Evolutionary conservation across 2,329 filamentous ascomycete genomes (phyloP).

Genomic region (Periconia digitata): DNA sequence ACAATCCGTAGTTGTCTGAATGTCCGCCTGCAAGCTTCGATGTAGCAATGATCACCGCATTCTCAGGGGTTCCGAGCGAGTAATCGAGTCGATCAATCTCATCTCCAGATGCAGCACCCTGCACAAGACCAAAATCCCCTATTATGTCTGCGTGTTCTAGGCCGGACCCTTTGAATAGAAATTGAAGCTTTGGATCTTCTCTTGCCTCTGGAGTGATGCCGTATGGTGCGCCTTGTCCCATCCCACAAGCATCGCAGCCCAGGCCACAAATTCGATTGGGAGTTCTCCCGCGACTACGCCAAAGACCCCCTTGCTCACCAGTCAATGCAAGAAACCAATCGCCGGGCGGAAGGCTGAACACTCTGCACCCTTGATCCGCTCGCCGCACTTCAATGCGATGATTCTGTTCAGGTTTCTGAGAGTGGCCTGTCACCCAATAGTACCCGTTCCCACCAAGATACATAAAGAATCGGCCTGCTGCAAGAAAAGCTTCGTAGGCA

Average conservation of each 20-base stretch:
- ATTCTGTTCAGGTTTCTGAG: slow-evolving; percentile 17
- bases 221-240: slow-evolving; percentile 30
- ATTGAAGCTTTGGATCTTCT: slow-evolving; percentile 12
- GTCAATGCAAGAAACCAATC: slow-evolving; percentile 32
- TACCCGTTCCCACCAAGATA: slow-evolving; percentile 45
- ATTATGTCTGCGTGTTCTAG: slow-evolving; percentile 12
- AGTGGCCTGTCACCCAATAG: slow-evolving; percentile 32
- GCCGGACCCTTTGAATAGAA: slow-evolving; percentile 16
- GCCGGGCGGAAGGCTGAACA: slow-evolving; percentile 24
- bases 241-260: slow-evolving; percentile 34
- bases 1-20: slow-evolving; percentile 14
- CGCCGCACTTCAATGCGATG: slow-evolving; percentile 41
- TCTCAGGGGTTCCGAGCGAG: slow-evolving; percentile 30
- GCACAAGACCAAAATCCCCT: slow-evolving; percentile 1
- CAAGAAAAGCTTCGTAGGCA: slow-evolving; percentile 31
- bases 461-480: slow-evolving; percentile 38
- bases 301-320: slow-evolving; percentile 37
- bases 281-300: slow-evolving; percentile 33
- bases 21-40: slow-evolving; percentile 12
- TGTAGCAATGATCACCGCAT: slow-evolving; percentile 30
- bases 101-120: slow-evolving; percentile 26
- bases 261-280: slow-evolving; percentile 37
- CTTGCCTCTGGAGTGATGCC: slow-evolving; percentile 11
- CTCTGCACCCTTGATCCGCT: slow-evolving; percentile 37
- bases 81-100: slow-evolving; percentile 42